Evolutionary conservation across 805 yeast genomes (phyloP), one percentile per base, ranked within the genome.

Genomic region (Sungouiella blattae): DNA sequence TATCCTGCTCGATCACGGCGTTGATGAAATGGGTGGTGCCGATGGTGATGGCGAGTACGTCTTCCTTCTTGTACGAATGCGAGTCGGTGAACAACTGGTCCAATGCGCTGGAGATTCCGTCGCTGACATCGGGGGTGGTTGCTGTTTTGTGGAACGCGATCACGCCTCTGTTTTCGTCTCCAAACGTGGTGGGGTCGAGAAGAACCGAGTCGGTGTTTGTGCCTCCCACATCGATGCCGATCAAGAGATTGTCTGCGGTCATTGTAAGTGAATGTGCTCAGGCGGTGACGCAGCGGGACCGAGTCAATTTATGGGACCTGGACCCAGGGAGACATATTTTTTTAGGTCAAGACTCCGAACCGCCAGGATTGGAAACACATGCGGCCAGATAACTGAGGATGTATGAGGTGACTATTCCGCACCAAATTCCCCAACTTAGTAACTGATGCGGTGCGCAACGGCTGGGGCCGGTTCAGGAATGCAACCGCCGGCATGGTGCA

Each of bases 191-290:
- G 1, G 75, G 71, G 34, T 70, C 68, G 6, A 71, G 38, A 16
- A 72, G 48, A 21, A 71, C 77, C 15, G 70, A 59, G 47, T 72
- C 77, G 1, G 76, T 69, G 53, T 71, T 71, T 24, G 77, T 72
- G 11, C 77, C 77, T 16, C 77, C 77, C 28, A 72, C 76, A 47
- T 72, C 77, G 13, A 72, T 67, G 16, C 77, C 78, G 23, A 71
- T 61, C 14, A 42, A 25, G n/a, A 44, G 35, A 11, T 21, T 29
- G 18, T 21, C 21, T 4, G n/a, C 31, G n/a, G n/a, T n/a, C 11
- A 17, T 25, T 26, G 37, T 21, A n/a, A n/a, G n/a, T n/a, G n/a
- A n/a, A n/a, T n/a, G n/a, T n/a, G n/a, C n/a, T n/a, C n/a, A n/a
- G n/a, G n/a, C n/a, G n/a, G n/a, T n/a, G n/a, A n/a, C n/a, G n/a